Percentiles rank a stretch among this genome's conserved stretches.
These are phyloP conservation scores for Trichoderma atrobrunneum DNA, from an alignment of 2,329 filamentous ascomycete species.

Conservation along the genomic window DNA sequence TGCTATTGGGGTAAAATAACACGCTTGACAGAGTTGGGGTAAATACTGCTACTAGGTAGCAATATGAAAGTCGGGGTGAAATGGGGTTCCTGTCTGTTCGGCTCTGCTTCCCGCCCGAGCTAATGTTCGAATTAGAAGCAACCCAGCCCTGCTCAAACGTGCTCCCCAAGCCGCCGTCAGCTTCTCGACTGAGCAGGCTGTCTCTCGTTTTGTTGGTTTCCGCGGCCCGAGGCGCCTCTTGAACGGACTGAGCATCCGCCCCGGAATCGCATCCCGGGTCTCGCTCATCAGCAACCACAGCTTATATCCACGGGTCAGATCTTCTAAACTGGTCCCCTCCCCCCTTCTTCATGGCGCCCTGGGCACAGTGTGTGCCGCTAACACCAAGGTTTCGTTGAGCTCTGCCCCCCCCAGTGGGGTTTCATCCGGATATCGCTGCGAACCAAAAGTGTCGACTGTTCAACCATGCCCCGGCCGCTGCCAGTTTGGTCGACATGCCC, in stretches of 20 bases:
- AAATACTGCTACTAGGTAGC: not conserved
- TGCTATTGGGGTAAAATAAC: not conserved
- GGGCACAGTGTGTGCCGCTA: not conserved
- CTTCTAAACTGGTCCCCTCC: not conserved
- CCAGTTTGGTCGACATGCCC: not conserved
- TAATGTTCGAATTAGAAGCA: not conserved
- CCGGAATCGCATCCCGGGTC: not conserved
- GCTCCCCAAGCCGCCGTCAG: not conserved
- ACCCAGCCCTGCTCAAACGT: not conserved
- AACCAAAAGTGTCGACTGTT: not conserved
- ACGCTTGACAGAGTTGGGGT: not conserved
- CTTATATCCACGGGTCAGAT: not conserved
- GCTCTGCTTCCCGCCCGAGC: not conserved
- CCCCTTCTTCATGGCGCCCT: not conserved
- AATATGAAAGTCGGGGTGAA: not conserved
- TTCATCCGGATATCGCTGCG: constrained; percentile 11
- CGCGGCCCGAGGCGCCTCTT: not conserved
- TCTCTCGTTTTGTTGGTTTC: not conserved
- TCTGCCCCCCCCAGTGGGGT: not conserved
- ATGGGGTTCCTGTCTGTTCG: not conserved
- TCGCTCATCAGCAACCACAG: not conserved
- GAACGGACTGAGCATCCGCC: not conserved
- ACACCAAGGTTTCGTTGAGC: not conserved
- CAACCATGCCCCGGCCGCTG: not conserved
- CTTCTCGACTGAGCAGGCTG: not conserved